phyloP scores from a whole-genome alignment of 805 yeast genomes.

The Cyberlindnera xishuangbannaensis region DNA sequence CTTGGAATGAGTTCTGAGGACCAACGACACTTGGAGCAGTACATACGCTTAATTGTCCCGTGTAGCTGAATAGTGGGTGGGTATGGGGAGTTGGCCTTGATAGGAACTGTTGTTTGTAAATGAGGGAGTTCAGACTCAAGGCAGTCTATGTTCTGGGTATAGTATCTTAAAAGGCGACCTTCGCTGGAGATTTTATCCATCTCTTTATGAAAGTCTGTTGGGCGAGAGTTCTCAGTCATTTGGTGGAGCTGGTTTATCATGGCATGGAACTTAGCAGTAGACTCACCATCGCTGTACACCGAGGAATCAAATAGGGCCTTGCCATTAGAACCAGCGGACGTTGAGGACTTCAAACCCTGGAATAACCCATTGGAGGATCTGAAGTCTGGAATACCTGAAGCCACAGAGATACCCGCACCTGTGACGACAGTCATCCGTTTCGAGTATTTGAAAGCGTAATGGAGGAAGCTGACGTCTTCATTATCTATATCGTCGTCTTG shows the following conservation, averaged over 20 bases:
- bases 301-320: conserved; percentile 76
- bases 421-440: conserved; percentile 59
- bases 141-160: conserved; percentile 86
- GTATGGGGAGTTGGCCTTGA: conserved; percentile 35
- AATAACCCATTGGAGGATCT: conserved; percentile 77
- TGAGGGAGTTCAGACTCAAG: conserved; percentile 55
- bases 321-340: conserved; percentile 40
- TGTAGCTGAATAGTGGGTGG: conserved; percentile 75
- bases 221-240: conserved; percentile 49
- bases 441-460: conserved; percentile 48
- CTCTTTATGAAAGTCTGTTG: conserved; percentile 71
- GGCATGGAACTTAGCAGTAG: conserved; percentile 62
- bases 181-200: conserved; percentile 54
- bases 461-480: conserved; percentile 42
- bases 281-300: conserved; percentile 59
- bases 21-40: conserved; percentile 72
- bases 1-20: conserved; percentile 47
- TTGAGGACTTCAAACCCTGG: conserved; percentile 38
- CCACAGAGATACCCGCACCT: conserved; percentile 90
- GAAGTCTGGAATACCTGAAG: conserved; percentile 88
- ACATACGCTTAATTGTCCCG: conserved; percentile 69
- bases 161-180: conserved; percentile 62
- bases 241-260: conserved; percentile 61
- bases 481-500: conserved; percentile 30
- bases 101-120: conserved; percentile 45